Percentiles rank a stretch among this genome's conserved stretches.
Conservation (phyloP, 768 basidiomycete species). For the Kwoniella dejecticola region DNA sequence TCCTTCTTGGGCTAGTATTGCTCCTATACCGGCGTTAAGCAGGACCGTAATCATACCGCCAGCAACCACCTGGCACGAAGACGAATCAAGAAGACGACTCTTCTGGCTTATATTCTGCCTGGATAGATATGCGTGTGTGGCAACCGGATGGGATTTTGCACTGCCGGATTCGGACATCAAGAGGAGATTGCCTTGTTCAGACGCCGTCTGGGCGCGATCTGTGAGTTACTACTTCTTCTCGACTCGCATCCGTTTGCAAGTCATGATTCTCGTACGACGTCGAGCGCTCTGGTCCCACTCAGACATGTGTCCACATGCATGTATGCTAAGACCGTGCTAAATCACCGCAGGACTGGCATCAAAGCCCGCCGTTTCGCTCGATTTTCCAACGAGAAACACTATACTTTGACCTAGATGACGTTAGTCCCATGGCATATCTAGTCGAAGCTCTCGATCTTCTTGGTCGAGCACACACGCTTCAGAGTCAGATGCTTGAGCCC, state of each 20-base stretch:
- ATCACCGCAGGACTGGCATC: constrained; percentile 26
- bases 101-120: constrained; percentile 55
- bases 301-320: too few species aligned
- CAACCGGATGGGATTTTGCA: constrained; percentile 55
- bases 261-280: too few species aligned
- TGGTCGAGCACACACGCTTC: constrained; percentile 50
- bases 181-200: constrained; percentile 47
- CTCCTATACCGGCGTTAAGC: constrained; percentile 43
- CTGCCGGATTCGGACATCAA: constrained; percentile 49
- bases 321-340: too few species aligned
- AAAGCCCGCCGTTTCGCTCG: constrained; percentile 43
- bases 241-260: neutral
- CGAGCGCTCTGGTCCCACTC: too few species aligned
- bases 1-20: constrained; percentile 17
- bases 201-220: constrained; percentile 34
- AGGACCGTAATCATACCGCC: constrained; percentile 52
- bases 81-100: constrained; percentile 51
- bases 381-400: constrained; percentile 34
- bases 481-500: constrained; percentile 42
- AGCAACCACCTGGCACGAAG: constrained; percentile 50
- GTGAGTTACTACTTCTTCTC: constrained; percentile 27
- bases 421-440: constrained; percentile 49
- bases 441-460: constrained; percentile 51
- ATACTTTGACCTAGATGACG: constrained; percentile 13
- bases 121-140: constrained; percentile 54